A percentile compares a stretch with the other conserved stretches of the same genome.
Evolutionary conservation across 2,329 filamentous ascomycete genomes (phyloP).

Genomic region (Kalaharituber pfeilii): DNA sequence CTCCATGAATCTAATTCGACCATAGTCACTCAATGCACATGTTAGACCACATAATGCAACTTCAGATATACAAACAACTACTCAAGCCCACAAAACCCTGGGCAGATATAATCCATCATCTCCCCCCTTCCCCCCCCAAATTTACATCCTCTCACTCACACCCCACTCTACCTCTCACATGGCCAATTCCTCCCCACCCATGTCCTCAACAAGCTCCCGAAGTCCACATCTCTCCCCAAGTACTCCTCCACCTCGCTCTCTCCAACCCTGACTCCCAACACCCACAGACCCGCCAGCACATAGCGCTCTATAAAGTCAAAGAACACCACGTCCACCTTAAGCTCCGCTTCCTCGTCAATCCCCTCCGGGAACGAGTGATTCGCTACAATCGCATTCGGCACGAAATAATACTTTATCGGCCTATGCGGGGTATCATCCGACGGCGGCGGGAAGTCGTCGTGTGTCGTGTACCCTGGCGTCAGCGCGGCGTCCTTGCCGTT

Average conservation of each 20-base stretch:
- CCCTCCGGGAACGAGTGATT: conserved; percentile 41
- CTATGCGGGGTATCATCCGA: conserved; percentile 83
- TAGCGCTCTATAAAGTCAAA: conserved; percentile 79
- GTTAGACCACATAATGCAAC: too few relatives aligned
- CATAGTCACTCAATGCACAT: too few relatives aligned
- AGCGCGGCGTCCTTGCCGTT: background rate
- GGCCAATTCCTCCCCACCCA: conserved; percentile 11
- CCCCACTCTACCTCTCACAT: conserved; percentile 10
- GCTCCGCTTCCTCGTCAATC: conserved; percentile 35
- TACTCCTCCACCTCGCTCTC: conserved; percentile 35
- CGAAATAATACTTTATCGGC: conserved; percentile 52
- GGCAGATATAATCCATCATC: too few relatives aligned
- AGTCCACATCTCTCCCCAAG: conserved; percentile 31
- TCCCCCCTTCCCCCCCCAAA: too few relatives aligned
- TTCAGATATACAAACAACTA: too few relatives aligned
- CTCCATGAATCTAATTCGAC: too few relatives aligned
- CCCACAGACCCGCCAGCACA: conserved; percentile 52
- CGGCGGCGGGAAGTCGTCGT: conserved; percentile 63
- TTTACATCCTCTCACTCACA: too few relatives aligned
- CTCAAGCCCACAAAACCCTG: too few relatives aligned
- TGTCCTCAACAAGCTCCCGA: conserved; percentile 12
- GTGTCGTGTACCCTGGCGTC: conserved; percentile 68
- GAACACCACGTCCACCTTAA: conserved; percentile 73
- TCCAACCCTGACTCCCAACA: conserved; percentile 33
- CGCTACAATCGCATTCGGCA: conserved; percentile 71